These are phyloP conservation scores for Phanerochaete sordida DNA, from an alignment of 768 basidiomycete genomes.

Conservation along the genomic window DNA sequence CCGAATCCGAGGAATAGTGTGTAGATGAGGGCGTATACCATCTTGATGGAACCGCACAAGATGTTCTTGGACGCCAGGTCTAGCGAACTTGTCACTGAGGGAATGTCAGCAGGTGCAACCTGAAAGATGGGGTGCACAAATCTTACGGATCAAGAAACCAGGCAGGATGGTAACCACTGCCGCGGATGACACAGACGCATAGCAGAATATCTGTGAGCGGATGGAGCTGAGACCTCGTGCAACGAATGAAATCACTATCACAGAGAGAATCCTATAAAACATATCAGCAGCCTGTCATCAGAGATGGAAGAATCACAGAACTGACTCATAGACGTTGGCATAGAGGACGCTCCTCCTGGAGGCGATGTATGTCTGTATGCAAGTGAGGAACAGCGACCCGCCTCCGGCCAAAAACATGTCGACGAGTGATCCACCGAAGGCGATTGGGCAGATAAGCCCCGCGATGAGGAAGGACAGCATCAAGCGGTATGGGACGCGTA, in stretches of 20 bases:
- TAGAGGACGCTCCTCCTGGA: constrained; percentile 72
- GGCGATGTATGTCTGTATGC: constrained; percentile 72
- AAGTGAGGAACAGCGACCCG: constrained; percentile 63
- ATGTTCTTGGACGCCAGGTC: constrained; percentile 87
- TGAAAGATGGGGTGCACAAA: background rate
- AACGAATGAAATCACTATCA: constrained; percentile 74
- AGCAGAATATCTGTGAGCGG: constrained; percentile 77
- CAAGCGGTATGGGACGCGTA: constrained; percentile 59
- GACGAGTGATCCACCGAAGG: constrained; percentile 79
- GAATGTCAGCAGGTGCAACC: constrained; percentile 11
- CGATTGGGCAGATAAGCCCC: constrained; percentile 76
- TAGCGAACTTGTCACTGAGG: constrained; percentile 71
- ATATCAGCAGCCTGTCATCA: background rate
- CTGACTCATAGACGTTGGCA: constrained; percentile 90
- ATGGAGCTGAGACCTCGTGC: constrained; percentile 84
- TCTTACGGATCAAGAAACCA: constrained; percentile 79
- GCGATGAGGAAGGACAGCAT: constrained; percentile 68
- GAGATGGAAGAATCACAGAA: constrained; percentile 7
- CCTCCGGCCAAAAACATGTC: constrained; percentile 83
- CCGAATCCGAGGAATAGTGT: constrained; percentile 84
- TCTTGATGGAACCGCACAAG: constrained; percentile 78
- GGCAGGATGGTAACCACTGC: constrained; percentile 87
- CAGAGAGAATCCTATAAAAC: constrained; percentile 20
- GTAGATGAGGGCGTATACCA: constrained; percentile 88
- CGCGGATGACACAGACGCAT: constrained; percentile 85